These are phyloP conservation scores for Lumnitzera racemosa DNA, from an alignment of 345 rosid species.

Conservation along the genomic window DNA sequence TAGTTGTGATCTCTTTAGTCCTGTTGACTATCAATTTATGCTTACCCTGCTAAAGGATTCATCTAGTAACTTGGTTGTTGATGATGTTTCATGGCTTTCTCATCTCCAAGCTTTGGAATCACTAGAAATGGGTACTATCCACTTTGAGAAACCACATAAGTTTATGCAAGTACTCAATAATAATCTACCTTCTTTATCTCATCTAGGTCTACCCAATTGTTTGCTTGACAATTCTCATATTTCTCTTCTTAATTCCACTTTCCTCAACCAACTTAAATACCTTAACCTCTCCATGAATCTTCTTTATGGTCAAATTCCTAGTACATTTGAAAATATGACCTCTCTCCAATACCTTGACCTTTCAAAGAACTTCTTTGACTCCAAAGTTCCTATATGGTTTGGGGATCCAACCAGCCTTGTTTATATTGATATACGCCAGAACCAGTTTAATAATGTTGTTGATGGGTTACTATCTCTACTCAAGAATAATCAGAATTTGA, in stretches of 20 bases:
- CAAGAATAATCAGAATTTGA: background rate
- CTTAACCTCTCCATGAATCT: background rate
- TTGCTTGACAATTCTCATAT: background rate
- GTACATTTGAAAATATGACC: background rate
- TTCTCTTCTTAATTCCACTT: slow-evolving; percentile 4
- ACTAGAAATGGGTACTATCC: background rate
- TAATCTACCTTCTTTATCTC: slow-evolving; percentile 8
- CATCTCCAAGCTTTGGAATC: slow-evolving; percentile 2
- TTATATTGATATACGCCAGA: background rate
- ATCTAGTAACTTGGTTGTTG: background rate
- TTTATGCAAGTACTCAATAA: slow-evolving; percentile 2
- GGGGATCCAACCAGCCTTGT: background rate
- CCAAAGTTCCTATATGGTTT: background rate
- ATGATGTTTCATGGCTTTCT: slow-evolving; percentile 9
- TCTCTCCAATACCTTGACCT: slow-evolving; percentile 4
- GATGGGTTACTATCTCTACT: background rate
- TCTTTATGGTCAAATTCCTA: background rate
- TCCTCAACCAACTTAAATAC: background rate
- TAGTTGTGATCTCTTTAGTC: no score
- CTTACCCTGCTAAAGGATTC: no score
- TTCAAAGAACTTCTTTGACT: background rate
- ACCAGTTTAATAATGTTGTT: background rate
- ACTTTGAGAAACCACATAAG: background rate
- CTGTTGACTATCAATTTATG: no score
- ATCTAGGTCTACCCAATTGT: background rate